Conservation (phyloP, 345 rosid species). For the Hibiscus tridactylites region DNA sequence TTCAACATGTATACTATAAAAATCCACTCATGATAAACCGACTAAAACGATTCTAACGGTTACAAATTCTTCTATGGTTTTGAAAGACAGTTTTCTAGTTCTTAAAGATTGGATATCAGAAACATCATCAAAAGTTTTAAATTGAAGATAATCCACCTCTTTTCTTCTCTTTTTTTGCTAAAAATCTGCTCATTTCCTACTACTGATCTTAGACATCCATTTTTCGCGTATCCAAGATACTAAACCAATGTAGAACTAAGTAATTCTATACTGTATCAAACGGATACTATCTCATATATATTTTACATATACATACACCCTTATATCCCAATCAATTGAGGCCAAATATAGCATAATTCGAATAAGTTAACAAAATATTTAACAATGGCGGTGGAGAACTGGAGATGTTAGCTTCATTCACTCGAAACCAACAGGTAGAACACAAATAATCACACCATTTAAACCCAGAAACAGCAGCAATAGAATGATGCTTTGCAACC, state of each 20-base stretch:
- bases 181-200: no score
- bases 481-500: neutral
- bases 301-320: no score
- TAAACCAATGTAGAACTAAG: no score
- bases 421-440: neutral
- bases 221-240: no score
- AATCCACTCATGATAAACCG: neutral
- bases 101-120: no score
- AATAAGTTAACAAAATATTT: neutral
- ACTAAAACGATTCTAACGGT: neutral
- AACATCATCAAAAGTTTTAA: neutral
- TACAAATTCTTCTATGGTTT: neutral
- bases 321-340: neutral
- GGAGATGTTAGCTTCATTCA: neutral
- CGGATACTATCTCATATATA: no score
- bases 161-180: no score
- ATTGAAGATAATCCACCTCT: no score
- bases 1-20: neutral
- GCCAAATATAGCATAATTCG: neutral
- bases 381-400: neutral
- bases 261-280: no score
- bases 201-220: no score
- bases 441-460: neutral
- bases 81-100: neutral
- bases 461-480: neutral